Percentiles rank a stretch among this genome's conserved stretches.
These are phyloP conservation scores for Talaromyces sp. DNA, from an alignment of 2,329 filamentous ascomycete genomes.

Conservation along the genomic window DNA sequence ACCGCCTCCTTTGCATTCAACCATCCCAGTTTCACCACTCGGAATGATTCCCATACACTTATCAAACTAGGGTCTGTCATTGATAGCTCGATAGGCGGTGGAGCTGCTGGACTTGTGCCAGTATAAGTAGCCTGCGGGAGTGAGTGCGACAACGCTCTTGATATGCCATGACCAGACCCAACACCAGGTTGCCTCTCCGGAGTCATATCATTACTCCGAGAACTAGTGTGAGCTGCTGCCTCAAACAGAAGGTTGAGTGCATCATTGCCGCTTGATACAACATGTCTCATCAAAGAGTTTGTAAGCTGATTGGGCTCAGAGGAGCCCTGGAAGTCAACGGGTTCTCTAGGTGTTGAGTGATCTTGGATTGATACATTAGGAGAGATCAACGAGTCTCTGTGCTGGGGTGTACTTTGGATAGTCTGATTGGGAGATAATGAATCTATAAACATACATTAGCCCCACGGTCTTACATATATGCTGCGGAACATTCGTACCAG, in stretches of 20 bases:
- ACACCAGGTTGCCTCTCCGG: slow-evolving; percentile 15
- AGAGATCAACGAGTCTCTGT: background rate
- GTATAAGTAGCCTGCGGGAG: slow-evolving; percentile 9
- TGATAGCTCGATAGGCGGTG: slow-evolving; percentile 18
- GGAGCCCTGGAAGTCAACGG: slow-evolving; percentile 5
- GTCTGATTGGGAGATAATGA: slow-evolving; percentile 1
- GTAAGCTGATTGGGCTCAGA: slow-evolving; percentile 23
- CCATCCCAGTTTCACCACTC: slow-evolving; percentile 54
- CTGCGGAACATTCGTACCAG: slow-evolving; percentile 21
- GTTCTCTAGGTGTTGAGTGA: background rate
- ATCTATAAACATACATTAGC: slow-evolving; percentile 2
- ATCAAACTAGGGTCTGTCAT: slow-evolving; percentile 31
- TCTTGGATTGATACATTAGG: background rate
- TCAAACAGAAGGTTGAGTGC: slow-evolving; percentile 50
- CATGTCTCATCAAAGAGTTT: slow-evolving; percentile 41
- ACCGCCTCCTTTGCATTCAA: slow-evolving; percentile 52
- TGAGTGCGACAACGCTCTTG: slow-evolving; percentile 3
- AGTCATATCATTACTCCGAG: slow-evolving; percentile 21
- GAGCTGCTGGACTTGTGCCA: slow-evolving; percentile 18
- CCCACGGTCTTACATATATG: background rate
- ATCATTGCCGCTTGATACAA: slow-evolving; percentile 51
- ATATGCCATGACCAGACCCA: slow-evolving; percentile 6
- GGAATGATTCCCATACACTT: slow-evolving; percentile 46
- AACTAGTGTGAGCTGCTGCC: slow-evolving; percentile 36
- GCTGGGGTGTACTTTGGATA: slow-evolving; percentile 17